Conservation (phyloP, 108 stramenopile species). For the Cyclotella cryptica region DNA sequence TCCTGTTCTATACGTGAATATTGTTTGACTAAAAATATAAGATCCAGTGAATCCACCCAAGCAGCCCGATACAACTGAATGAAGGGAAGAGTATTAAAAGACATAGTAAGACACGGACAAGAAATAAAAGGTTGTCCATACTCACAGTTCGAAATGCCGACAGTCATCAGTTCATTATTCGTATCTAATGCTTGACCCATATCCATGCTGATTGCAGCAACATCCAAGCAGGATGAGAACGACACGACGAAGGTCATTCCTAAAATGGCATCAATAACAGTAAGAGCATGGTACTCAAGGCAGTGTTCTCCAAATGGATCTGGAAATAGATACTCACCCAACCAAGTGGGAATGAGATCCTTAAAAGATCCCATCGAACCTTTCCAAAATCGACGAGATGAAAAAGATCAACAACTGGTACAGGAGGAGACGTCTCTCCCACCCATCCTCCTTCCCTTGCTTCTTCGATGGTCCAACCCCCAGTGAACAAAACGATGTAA, state of each 20-base stretch:
- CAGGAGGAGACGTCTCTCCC: constrained; percentile 70
- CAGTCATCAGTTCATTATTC: constrained; percentile 91
- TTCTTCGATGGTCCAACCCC: constrained; percentile 62
- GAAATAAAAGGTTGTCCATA: constrained; percentile 4
- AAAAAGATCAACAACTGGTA: constrained; percentile 73
- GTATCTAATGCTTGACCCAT: constrained; percentile 94
- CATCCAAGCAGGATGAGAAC: constrained; percentile 95
- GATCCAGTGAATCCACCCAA: constrained; percentile 91
- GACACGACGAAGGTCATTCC: constrained; percentile 98
- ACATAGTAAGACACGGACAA: not conserved
- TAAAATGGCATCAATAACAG: not conserved
- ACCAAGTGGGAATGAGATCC: constrained; percentile 81
- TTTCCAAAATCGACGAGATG: constrained; percentile 70
- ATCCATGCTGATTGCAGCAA: constrained; percentile 91
- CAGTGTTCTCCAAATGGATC: not conserved
- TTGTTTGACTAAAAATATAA: constrained; percentile 99
- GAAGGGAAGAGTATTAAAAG: constrained; percentile 1
- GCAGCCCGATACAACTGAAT: constrained; percentile 77
- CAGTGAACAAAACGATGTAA: constrained; percentile 66
- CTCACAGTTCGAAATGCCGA: constrained; percentile 91
- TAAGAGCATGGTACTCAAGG: not conserved
- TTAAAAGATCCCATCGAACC: constrained; percentile 80
- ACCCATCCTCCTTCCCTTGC: constrained; percentile 88
- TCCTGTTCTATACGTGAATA: constrained; percentile 95
- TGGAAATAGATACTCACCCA: constrained; percentile 43